Conservation (phyloP, 129 eudicot species). For the Flaveria trinervia region DNA sequence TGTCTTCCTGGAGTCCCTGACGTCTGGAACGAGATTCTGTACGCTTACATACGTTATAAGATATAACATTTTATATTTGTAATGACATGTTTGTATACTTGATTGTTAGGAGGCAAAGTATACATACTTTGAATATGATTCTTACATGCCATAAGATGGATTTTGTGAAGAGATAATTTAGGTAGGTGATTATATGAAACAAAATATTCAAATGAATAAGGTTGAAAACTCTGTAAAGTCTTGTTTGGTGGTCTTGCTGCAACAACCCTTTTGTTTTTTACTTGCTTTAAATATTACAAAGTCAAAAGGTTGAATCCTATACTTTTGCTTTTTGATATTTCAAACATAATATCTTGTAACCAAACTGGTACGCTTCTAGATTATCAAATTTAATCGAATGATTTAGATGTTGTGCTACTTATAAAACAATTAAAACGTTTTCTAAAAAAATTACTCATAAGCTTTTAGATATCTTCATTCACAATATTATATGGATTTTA, state of each 20-base stretch:
- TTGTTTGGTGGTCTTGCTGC: conserved; percentile 34
- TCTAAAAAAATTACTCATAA: background rate
- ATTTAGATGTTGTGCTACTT: background rate
- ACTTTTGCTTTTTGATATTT: conserved; percentile 5
- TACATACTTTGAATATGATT: background rate
- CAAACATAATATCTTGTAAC: background rate
- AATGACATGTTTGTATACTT: too few species aligned
- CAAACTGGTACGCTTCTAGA: background rate
- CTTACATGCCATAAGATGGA: background rate
- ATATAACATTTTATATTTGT: background rate
- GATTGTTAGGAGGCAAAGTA: background rate
- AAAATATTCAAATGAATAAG: background rate
- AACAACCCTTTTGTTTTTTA: conserved; percentile 36
- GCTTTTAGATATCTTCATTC: too few species aligned
- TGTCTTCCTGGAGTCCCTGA: conserved; percentile 81
- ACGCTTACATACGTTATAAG: conserved; percentile 44
- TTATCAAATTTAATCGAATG: background rate
- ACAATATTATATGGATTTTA: too few species aligned
- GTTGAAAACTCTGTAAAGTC: conserved; percentile 17
- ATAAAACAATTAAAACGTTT: background rate
- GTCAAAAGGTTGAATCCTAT: conserved; percentile 21
- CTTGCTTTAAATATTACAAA: background rate
- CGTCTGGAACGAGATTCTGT: conserved; percentile 66
- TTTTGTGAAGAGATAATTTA: background rate
- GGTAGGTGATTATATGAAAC: conserved; percentile 22